Conservation (phyloP, 2,329 filamentous ascomycete genomes). For the Drechslerella coelobrocha region DNA sequence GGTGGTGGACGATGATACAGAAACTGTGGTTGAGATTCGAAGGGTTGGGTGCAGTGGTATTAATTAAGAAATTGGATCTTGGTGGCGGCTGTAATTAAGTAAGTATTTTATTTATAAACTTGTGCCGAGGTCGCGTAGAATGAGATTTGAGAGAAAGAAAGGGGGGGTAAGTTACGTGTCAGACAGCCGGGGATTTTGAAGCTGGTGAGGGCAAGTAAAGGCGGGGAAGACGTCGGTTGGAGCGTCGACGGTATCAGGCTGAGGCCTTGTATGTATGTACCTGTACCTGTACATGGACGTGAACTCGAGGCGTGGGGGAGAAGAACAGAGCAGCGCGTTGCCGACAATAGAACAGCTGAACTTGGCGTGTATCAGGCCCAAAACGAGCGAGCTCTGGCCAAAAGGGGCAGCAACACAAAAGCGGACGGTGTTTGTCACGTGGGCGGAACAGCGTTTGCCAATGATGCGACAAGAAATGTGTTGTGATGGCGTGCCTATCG, state of each 20-base stretch:
- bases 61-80: too few relatives aligned
- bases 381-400: not conserved
- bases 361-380: not conserved
- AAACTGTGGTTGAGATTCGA: not conserved
- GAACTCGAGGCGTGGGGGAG: not conserved
- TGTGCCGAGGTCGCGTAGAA: too few relatives aligned
- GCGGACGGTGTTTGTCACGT: not conserved
- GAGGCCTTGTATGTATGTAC: slow-evolving; percentile 10
- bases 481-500: not conserved
- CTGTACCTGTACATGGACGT: not conserved
- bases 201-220: slow-evolving; percentile 10
- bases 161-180: not conserved
- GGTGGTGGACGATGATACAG: not conserved
- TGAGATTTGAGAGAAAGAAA: not conserved
- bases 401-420: not conserved
- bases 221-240: slow-evolving; percentile 7
- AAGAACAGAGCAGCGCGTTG: too few relatives aligned
- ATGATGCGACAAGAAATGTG: not conserved
- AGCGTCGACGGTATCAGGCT: slow-evolving; percentile 23
- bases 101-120: too few relatives aligned
- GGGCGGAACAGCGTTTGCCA: not conserved
- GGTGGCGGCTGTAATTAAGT: too few relatives aligned
- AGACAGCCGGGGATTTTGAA: slow-evolving; percentile 12
- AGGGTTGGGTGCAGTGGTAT: too few relatives aligned
- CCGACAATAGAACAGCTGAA: not conserved